These are phyloP conservation scores for Fusarium cyanostomum DNA, from an alignment of 2,329 filamentous ascomycete genomes.

Conservation along the genomic window DNA sequence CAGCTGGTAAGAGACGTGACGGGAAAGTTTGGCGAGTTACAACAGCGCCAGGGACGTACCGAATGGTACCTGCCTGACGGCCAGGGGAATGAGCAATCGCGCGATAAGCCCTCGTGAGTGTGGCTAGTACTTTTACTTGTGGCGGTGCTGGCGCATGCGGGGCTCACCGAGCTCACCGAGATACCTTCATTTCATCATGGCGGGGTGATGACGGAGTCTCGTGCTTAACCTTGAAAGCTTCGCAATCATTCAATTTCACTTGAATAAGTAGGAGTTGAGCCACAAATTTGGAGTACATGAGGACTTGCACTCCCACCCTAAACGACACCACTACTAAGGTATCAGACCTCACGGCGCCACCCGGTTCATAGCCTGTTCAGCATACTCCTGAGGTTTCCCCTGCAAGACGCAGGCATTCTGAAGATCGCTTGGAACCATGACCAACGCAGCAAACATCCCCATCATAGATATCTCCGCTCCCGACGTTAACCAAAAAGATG, in stretches of 20 bases:
- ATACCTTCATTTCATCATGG: slow-evolving; percentile 13
- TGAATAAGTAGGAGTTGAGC: background rate
- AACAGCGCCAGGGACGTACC: slow-evolving; percentile 23
- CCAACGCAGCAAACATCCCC: slow-evolving; percentile 67
- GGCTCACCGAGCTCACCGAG: background rate
- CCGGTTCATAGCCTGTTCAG: background rate
- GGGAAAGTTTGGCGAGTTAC: slow-evolving; percentile 39
- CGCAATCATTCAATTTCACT: background rate
- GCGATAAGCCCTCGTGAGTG: slow-evolving; percentile 19
- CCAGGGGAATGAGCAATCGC: slow-evolving; percentile 5
- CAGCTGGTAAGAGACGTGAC: slow-evolving; percentile 31
- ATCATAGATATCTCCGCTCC: slow-evolving; percentile 76
- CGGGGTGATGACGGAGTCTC: slow-evolving; percentile 23
- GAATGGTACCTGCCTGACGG: slow-evolving; percentile 29
- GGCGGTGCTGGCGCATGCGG: slow-evolving; percentile 12
- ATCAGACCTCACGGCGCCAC: background rate
- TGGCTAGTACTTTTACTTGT: slow-evolving; percentile 17
- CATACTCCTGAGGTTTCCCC: slow-evolving; percentile 7
- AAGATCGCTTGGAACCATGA: slow-evolving; percentile 25
- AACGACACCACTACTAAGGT: background rate
- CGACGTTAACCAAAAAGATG: slow-evolving; percentile 58
- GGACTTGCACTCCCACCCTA: background rate
- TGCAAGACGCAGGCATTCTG: slow-evolving; percentile 3
- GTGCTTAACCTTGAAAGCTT: no score
- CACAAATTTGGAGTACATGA: background rate